Percentiles rank a stretch among this genome's conserved stretches.
Conservation (phyloP, 441 rosid species). For the Omphalea diandra region DNA sequence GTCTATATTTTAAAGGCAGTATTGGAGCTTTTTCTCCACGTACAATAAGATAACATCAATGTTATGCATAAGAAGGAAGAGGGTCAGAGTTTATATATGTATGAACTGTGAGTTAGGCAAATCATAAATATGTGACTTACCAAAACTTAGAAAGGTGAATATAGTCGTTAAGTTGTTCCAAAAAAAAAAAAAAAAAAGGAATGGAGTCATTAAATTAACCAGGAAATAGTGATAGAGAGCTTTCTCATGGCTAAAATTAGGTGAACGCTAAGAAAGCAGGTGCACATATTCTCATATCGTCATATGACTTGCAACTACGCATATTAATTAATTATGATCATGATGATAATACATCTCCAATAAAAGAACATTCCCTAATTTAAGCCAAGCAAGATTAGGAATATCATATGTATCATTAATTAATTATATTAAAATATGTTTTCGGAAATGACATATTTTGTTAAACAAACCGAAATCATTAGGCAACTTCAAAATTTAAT, state of each 20-base stretch:
- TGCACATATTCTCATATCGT: not conserved
- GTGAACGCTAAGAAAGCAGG: constrained; percentile 18
- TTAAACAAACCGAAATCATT: constrained; percentile 20
- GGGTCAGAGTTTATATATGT: no score
- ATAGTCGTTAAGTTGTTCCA: not conserved
- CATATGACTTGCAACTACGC: not conserved
- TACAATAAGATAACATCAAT: no score
- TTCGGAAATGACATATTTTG: no score
- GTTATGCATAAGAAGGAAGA: no score
- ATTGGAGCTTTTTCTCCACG: no score
- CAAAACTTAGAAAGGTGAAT: constrained; percentile 2
- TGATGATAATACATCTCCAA: not conserved
- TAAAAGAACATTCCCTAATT: constrained; percentile 11
- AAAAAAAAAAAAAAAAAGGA: not conserved
- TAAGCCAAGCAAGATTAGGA: constrained; percentile 14
- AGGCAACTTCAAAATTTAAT: not conserved
- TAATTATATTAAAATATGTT: no score
- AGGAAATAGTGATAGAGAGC: not conserved
- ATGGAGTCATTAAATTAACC: no score
- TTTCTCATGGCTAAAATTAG: constrained; percentile 14
- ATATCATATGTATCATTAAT: constrained; percentile 4
- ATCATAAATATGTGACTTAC: no score
- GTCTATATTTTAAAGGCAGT: no score
- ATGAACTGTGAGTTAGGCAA: no score
- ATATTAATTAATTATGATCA: not conserved